Percentiles rank a stretch among this genome's conserved stretches.
phyloP scores from a whole-genome alignment of 1,284 basidiomycete species.

The Neolentinus lepideus region DNA sequence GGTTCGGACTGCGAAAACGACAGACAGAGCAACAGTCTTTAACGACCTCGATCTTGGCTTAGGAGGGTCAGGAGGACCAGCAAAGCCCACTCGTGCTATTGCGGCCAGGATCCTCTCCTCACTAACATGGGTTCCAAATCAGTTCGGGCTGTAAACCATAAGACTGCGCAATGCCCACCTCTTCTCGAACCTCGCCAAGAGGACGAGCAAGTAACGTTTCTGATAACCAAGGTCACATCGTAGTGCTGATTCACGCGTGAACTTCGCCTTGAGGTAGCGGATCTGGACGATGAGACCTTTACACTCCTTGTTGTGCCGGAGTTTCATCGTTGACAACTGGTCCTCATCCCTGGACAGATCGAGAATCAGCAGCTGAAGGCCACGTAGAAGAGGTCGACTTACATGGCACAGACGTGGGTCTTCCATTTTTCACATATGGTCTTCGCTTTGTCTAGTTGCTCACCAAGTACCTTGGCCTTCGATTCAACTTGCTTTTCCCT shows the following conservation, averaged over 20 bases:
- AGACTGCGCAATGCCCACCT: slow-evolving; percentile 41
- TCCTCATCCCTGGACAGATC: slow-evolving; percentile 32
- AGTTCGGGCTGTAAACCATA: background rate
- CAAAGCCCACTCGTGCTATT: slow-evolving; percentile 75
- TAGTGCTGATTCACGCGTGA: slow-evolving; percentile 78
- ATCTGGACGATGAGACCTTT: slow-evolving; percentile 88
- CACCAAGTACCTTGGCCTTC: slow-evolving; percentile 57
- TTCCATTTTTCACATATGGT: slow-evolving; percentile 37
- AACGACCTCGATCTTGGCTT: slow-evolving; percentile 38
- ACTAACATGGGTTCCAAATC: slow-evolving; percentile 28
- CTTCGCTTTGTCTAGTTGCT: slow-evolving; percentile 49
- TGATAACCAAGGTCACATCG: slow-evolving; percentile 80
- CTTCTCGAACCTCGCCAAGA: slow-evolving; percentile 62
- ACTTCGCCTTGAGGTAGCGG: slow-evolving; percentile 88
- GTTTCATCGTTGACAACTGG: slow-evolving; percentile 47
- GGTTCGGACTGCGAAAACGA: slow-evolving; percentile 63
- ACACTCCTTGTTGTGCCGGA: slow-evolving; percentile 77
- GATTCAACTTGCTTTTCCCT: slow-evolving; percentile 57
- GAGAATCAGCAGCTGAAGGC: slow-evolving; percentile 5
- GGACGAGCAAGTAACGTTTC: slow-evolving; percentile 72
- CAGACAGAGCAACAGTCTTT: slow-evolving; percentile 49
- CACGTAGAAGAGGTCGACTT: slow-evolving; percentile 20
- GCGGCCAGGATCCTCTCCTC: slow-evolving; percentile 73
- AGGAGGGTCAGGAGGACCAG: slow-evolving; percentile 28
- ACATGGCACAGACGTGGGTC: slow-evolving; percentile 52